These are phyloP conservation scores for Aspergillus fructus DNA, from an alignment of 2,329 filamentous ascomycete genomes.

Conservation along the genomic window DNA sequence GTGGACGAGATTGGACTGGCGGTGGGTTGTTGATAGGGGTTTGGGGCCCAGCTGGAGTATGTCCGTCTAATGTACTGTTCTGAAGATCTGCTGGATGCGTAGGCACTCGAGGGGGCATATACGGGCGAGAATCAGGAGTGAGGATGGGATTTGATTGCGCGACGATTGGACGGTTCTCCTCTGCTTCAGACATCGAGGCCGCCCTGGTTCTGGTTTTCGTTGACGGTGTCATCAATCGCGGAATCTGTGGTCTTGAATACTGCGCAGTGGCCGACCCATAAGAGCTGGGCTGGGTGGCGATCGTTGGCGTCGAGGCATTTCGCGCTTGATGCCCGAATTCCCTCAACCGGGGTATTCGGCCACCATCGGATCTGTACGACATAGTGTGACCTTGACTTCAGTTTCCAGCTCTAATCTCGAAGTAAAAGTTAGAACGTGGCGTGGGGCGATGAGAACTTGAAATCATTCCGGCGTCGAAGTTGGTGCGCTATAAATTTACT, in stretches of 20 bases:
- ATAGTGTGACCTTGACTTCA: slow-evolving; percentile 32
- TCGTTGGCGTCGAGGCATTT: slow-evolving; percentile 25
- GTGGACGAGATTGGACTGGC: slow-evolving; percentile 25
- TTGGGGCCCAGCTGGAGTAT: slow-evolving; percentile 10
- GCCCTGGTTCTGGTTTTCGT: slow-evolving; percentile 23
- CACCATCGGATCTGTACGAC: slow-evolving; percentile 35
- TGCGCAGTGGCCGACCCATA: slow-evolving; percentile 18
- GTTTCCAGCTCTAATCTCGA: slow-evolving; percentile 28
- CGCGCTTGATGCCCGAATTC: slow-evolving; percentile 24
- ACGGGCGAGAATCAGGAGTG: slow-evolving; percentile 26
- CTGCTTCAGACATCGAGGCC: slow-evolving; percentile 30
- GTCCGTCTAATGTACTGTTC: slow-evolving; percentile 6
- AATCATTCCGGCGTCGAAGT: slow-evolving; percentile 30
- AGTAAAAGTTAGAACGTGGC: slow-evolving; percentile 26
- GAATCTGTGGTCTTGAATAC: slow-evolving; percentile 28
- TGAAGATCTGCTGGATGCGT: slow-evolving; percentile 21
- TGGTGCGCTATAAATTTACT: slow-evolving; percentile 6
- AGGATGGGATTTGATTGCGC: slow-evolving; percentile 22
- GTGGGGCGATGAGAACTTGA: slow-evolving; percentile 22
- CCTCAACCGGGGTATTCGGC: slow-evolving; percentile 31
- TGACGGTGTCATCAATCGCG: slow-evolving; percentile 22
- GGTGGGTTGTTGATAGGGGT: slow-evolving; percentile 17
- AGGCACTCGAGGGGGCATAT: slow-evolving; percentile 30
- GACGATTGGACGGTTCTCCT: slow-evolving; percentile 20
- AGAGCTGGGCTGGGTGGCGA: slow-evolving; percentile 17